Base-by-base conservation (phyloP, 169 alveolate genomes). In the Plasmodium falciparum region DNA sequence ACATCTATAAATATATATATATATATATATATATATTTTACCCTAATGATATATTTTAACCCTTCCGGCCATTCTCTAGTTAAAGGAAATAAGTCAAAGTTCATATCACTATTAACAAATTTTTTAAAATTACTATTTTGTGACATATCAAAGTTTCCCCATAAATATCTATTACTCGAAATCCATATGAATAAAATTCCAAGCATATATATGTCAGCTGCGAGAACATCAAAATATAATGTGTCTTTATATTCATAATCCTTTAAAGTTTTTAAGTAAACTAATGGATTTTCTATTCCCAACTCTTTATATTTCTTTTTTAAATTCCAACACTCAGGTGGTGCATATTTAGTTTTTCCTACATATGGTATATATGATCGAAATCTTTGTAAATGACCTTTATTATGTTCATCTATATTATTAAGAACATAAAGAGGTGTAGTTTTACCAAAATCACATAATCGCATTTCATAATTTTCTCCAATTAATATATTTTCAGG, bases 271-370 rank as follows among this genome's bases (percentile, higher is more conserved):
- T 63, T 71, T 49, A 73, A 56, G n/a, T 63, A 66, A 2, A 11
- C 56, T 24, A 70, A 49, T 8, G 86, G 66, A 6, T 65, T 49
- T 88, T 92, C 72, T 22, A 63, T 58, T 70, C 78, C 47, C 74
- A 74, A 61, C 24, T 74, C 62, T n/a, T 39, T 93, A 52, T 93
- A 76, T 49, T 62, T 76, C 88, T 92, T 88, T 49, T 80, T 74
- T 5, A 92, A 90, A 20, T 75, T 76, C 97, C 97, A 94, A 85
- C 95, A 92, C 52, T 94, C 96, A 13, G 97, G 96, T 1, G 97
- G 96, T 96, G 92, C 93, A 54, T 94, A 94, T 6, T 95, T 94
- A 7, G 95, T 96, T 73, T 94, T 94, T 5, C 94, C 97, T n/a
- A 94, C 91, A 33, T 95, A 91, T 6, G 97, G 96, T 49, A 93